phyloP scores from a whole-genome alignment of 805 yeast species.

The Ascoidea tarda region DNA sequence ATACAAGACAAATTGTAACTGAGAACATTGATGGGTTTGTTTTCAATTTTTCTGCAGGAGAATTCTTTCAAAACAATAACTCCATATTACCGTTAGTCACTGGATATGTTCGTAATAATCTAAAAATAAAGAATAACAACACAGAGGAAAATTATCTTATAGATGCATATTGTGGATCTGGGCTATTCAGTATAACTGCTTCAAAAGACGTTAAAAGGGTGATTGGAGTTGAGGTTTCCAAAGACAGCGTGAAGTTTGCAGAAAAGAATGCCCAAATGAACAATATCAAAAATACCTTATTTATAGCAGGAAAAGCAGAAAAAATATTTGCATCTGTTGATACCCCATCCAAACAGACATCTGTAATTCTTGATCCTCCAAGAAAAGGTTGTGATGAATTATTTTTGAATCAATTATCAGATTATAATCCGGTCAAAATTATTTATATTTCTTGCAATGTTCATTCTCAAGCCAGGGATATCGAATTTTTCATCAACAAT shows the following conservation, averaged over 20 bases:
- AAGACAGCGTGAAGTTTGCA: constrained; percentile 85
- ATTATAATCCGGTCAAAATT: constrained; percentile 68
- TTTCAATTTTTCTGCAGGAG: constrained; percentile 87
- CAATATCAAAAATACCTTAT: constrained; percentile 62
- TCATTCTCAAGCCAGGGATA: constrained; percentile 92
- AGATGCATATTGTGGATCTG: constrained; percentile 95
- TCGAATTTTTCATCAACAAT: constrained; percentile 64
- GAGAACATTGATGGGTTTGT: constrained; percentile 64
- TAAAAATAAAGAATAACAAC: constrained; percentile 27
- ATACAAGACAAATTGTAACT: constrained; percentile 62
- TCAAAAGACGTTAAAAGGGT: constrained; percentile 70
- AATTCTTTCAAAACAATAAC: constrained; percentile 92
- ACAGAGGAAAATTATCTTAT: constrained; percentile 48
- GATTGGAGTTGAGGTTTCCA: constrained; percentile 88
- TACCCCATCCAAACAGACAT: constrained; percentile 62
- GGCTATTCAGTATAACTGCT: constrained; percentile 81
- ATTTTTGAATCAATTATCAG: constrained; percentile 75
- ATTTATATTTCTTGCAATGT: constrained; percentile 97
- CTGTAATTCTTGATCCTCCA: constrained; percentile 93
- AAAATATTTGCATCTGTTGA: constrained; percentile 68
- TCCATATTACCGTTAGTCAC: constrained; percentile 79
- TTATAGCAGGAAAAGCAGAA: constrained; percentile 88
- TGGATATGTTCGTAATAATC: constrained; percentile 60
- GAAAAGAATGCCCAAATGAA: constrained; percentile 65
- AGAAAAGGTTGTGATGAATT: constrained; percentile 92